These are phyloP conservation scores for Circinella minor DNA, from an alignment of 371 early-diverging fungal genomes.

Conservation along the genomic window DNA sequence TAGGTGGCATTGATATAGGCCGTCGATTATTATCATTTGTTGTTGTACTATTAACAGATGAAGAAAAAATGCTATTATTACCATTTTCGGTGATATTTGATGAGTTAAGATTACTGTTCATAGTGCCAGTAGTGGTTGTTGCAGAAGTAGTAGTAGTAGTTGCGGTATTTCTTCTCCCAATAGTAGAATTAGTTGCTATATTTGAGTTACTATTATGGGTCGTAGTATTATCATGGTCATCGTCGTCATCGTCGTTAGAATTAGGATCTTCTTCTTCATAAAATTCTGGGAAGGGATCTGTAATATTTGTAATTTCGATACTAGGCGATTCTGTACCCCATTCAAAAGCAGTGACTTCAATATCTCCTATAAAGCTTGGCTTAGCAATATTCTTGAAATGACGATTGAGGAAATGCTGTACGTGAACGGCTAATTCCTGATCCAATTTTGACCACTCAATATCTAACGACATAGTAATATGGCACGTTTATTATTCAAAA, in stretches of 20 bases:
- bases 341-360: conserved; percentile 78
- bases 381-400: conserved; percentile 74
- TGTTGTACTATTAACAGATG: neutral
- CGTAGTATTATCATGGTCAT: conserved; percentile 1
- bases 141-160: neutral
- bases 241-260: conserved; percentile 25
- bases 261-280: conserved; percentile 66
- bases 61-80: too few species aligned
- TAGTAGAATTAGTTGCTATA: neutral
- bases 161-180: neutral
- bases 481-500: neutral
- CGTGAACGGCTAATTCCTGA: conserved; percentile 71
- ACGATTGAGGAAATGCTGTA: conserved; percentile 80
- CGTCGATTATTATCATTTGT: neutral
- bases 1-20: neutral
- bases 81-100: too few species aligned
- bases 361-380: conserved; percentile 86
- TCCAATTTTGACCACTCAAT: conserved; percentile 88
- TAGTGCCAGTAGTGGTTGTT: too few species aligned
- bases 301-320: conserved; percentile 81
- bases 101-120: too few species aligned
- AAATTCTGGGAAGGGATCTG: conserved; percentile 91
- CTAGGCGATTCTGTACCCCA: conserved; percentile 87
- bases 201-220: neutral
- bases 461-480: conserved; percentile 77